Percentiles rank a stretch among this genome's conserved stretches.
These are phyloP conservation scores for Fusarium coicis DNA, from an alignment of 2,329 filamentous ascomycete species.

Conservation along the genomic window DNA sequence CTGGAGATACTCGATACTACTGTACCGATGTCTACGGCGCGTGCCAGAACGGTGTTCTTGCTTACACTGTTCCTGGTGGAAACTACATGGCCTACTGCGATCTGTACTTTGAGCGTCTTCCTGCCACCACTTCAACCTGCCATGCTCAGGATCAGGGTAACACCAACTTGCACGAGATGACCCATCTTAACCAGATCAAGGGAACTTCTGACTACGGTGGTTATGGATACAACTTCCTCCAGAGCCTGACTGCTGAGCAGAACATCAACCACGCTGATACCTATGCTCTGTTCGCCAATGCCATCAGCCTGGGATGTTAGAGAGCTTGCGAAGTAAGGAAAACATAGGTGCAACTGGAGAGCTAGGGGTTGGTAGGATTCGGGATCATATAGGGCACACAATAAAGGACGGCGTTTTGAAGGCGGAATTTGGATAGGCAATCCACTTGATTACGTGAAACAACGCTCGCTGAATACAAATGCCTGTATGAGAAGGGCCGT, in stretches of 20 bases:
- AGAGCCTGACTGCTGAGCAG: conserved; percentile 56
- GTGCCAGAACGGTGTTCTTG: conserved; percentile 64
- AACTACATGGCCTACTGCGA: conserved; percentile 71
- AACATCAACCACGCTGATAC: conserved; percentile 74
- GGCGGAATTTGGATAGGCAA: background rate
- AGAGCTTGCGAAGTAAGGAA: background rate
- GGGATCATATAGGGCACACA: background rate
- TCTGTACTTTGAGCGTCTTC: conserved; percentile 66
- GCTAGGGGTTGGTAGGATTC: background rate
- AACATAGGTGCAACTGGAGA: background rate
- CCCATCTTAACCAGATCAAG: conserved; percentile 67
- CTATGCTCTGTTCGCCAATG: conserved; percentile 41
- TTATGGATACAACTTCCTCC: conserved; percentile 65
- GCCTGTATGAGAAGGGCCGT: background rate
- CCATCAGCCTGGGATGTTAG: conserved; percentile 51
- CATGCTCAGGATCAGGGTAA: conserved; percentile 74
- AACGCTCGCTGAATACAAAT: background rate
- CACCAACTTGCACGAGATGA: conserved; percentile 73
- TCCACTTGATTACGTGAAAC: background rate
- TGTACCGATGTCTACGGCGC: conserved; percentile 67
- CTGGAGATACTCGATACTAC: conserved; percentile 63
- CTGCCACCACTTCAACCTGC: conserved; percentile 61
- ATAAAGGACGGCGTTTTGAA: background rate
- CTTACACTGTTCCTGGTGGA: conserved; percentile 67
- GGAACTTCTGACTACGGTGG: conserved; percentile 69